A percentile compares a stretch with the other conserved stretches of the same genome.
These are phyloP conservation scores for Suillus luteus DNA, from an alignment of 768 basidiomycete genomes.

Conservation along the genomic window DNA sequence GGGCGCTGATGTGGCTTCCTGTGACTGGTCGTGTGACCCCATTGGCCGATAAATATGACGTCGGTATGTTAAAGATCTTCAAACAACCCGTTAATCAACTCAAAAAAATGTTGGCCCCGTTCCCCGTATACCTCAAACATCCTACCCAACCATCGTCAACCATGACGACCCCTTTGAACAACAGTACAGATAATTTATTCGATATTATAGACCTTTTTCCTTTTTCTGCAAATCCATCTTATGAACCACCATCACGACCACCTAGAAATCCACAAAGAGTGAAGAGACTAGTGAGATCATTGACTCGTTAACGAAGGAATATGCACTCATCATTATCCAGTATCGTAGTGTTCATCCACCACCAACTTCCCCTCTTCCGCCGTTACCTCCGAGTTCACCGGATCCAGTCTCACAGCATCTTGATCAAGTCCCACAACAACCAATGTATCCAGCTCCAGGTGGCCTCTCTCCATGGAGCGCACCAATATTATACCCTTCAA, in stretches of 20 bases:
- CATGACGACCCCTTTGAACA: not conserved
- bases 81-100: too few relatives aligned
- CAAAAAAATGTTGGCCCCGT: slow-evolving; percentile 2
- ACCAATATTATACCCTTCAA: not conserved
- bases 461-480: slow-evolving; percentile 1
- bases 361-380: slow-evolving; percentile 4
- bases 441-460: not conserved
- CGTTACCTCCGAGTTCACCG: not conserved
- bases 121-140: not conserved
- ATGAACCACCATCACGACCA: not conserved
- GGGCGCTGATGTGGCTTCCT: too few relatives aligned
- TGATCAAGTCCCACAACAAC: too few relatives aligned
- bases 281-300: not conserved
- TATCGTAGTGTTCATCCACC: not conserved
- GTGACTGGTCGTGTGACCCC: too few relatives aligned
- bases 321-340: not conserved
- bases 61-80: not conserved
- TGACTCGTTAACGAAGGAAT: too few relatives aligned
- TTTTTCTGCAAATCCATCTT: not conserved
- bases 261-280: not conserved
- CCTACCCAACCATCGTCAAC: not conserved
- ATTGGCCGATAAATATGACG: slow-evolving; percentile 4
- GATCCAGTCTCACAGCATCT: not conserved
- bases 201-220: not conserved
- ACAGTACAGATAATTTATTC: not conserved